A percentile compares a stretch with the other conserved stretches of the same genome.
phyloP scores from a whole-genome alignment of 2,329 filamentous ascomycete species.

The Phaeosphaeria sp. region DNA sequence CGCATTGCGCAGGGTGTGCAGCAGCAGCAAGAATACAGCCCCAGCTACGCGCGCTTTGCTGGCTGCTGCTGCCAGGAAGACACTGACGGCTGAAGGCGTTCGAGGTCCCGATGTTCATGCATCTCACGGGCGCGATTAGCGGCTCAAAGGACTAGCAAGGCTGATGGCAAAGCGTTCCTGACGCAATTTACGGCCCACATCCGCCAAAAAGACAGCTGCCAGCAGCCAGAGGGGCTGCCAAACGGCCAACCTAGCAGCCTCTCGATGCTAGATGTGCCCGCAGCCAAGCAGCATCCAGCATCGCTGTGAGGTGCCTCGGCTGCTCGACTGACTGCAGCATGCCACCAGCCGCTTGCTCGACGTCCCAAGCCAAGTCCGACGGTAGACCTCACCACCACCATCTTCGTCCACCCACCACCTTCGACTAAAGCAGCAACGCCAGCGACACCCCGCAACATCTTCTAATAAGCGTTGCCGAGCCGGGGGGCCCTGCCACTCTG shows the following conservation, averaged over 20 bases:
- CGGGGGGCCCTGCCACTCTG: constrained; percentile 22
- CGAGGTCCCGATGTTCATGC: constrained; percentile 39
- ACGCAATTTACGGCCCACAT: constrained; percentile 49
- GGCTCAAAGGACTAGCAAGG: constrained; percentile 47
- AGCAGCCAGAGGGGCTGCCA: constrained; percentile 33
- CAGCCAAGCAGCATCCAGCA: constrained; percentile 2
- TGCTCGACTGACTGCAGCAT: constrained; percentile 42
- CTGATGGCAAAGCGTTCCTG: constrained; percentile 51
- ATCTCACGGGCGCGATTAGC: constrained; percentile 41
- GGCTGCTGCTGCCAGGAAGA: constrained; percentile 17
- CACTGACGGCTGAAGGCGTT: constrained; percentile 26
- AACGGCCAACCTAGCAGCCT: constrained; percentile 28
- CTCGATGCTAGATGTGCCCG: constrained; percentile 7
- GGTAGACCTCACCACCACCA: constrained; percentile 27
- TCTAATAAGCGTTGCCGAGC: constrained; percentile 50
- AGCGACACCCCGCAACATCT: constrained; percentile 48
- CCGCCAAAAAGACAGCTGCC: constrained; percentile 45
- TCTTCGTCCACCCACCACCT: constrained; percentile 23
- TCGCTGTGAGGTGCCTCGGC: constrained; percentile 24
- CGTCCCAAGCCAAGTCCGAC: constrained; percentile 18
- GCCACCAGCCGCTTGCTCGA: constrained; percentile 17
- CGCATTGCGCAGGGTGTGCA: constrained; percentile 47
- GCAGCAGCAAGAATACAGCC: constrained; percentile 34
- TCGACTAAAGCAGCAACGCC: constrained; percentile 37
- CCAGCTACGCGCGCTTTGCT: constrained; percentile 33